Percentiles rank a stretch among this genome's conserved stretches.
These are phyloP conservation scores for Termitomyces sp. DNA, from an alignment of 768 basidiomycete genomes.

Conservation along the genomic window DNA sequence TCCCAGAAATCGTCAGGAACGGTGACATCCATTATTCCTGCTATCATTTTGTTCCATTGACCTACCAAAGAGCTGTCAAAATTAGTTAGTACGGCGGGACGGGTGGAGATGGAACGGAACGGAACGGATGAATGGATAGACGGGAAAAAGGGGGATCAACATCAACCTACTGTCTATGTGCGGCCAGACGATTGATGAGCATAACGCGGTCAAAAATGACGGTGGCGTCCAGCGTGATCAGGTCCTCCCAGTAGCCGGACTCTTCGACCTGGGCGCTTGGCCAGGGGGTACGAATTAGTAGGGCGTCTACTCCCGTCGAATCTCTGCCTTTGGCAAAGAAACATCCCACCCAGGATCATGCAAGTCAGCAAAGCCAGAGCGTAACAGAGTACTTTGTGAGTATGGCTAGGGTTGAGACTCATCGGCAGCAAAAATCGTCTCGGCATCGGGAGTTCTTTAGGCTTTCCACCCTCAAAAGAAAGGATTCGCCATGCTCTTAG, in stretches of 20 bases:
- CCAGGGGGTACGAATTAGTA: constrained; percentile 61
- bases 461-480: constrained; percentile 18
- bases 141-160: not conserved
- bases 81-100: not conserved
- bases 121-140: not conserved
- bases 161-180: constrained; percentile 38
- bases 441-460: constrained; percentile 17
- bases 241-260: constrained; percentile 57
- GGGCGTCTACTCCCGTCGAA: constrained; percentile 50
- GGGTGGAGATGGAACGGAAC: not conserved
- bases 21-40: constrained; percentile 24
- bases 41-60: constrained; percentile 31
- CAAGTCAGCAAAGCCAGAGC: not conserved
- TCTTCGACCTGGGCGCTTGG: constrained; percentile 53
- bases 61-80: constrained; percentile 18
- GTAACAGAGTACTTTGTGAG: not conserved
- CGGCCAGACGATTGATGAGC: constrained; percentile 57
- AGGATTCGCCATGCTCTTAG: constrained; percentile 37
- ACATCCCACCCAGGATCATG: constrained; percentile 1
- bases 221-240: constrained; percentile 35
- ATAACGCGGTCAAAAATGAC: constrained; percentile 59
- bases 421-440: constrained; percentile 31
- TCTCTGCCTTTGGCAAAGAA: constrained; percentile 41
- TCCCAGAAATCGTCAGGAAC: constrained; percentile 27
- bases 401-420: constrained; percentile 6